Evolutionary conservation across 1,139 yeast genomes (phyloP).

Genomic region (Magnusiomyces sp.): DNA sequence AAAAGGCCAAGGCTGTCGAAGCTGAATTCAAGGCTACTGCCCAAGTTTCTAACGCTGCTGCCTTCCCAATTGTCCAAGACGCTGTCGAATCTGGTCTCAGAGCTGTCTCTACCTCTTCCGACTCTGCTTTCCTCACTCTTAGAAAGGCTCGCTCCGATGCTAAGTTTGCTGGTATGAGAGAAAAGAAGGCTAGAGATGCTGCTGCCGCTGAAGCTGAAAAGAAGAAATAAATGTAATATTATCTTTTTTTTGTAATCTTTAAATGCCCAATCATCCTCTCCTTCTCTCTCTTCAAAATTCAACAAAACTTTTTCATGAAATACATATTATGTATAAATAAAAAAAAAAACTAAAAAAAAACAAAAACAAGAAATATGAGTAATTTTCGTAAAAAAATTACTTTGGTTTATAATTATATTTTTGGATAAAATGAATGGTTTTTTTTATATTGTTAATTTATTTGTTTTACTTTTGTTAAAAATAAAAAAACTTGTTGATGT

Average conservation of each 20-base stretch:
- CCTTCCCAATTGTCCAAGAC: constrained; percentile 89
- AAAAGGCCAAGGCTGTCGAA: constrained; percentile 41
- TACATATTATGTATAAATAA: constrained; percentile 4
- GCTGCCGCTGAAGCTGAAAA: constrained; percentile 99
- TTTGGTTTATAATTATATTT: not conserved
- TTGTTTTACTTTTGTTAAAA: not conserved
- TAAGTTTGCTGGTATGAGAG: constrained; percentile 92
- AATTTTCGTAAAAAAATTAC: not conserved
- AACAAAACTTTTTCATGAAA: not conserved
- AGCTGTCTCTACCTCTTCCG: constrained; percentile 76
- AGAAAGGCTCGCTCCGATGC: constrained; percentile 92
- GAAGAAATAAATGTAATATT: constrained; percentile 65
- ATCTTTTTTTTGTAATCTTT: constrained; percentile 4
- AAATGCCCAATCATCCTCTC: not conserved
- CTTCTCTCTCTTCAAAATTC: not conserved
- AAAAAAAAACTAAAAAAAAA: not conserved
- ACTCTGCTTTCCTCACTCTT: constrained; percentile 82
- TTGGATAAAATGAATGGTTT: not conserved
- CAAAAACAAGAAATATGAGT: not conserved
- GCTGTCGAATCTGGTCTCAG: constrained; percentile 69
- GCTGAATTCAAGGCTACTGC: constrained; percentile 60
- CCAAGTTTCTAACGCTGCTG: constrained; percentile 71
- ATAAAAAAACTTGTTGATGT: not conserved
- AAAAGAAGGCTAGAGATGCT: constrained; percentile 91
- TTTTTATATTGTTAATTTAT: not conserved